phyloP scores from a whole-genome alignment of 2,329 filamentous ascomycete genomes.

The Chaetomium olivaceum region DNA sequence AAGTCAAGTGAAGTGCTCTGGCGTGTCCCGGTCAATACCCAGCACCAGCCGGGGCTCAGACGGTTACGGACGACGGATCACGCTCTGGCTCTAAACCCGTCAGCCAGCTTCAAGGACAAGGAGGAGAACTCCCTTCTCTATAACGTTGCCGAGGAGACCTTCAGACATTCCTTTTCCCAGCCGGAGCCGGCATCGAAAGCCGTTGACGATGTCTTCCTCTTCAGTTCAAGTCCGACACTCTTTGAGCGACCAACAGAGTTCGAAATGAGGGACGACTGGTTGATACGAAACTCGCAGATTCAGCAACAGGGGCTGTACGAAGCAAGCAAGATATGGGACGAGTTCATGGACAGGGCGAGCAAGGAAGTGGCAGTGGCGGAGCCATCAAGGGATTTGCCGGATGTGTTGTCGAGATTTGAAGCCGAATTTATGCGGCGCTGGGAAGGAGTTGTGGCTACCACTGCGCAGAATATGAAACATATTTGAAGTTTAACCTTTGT shows the following conservation, averaged over 20 bases:
- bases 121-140: background rate
- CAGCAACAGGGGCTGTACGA: conserved; percentile 27
- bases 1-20: background rate
- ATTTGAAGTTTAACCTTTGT: background rate
- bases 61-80: conserved; percentile 4
- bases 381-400: conserved; percentile 14
- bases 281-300: conserved; percentile 17
- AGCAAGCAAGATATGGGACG: conserved; percentile 29
- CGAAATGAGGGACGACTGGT: conserved; percentile 1
- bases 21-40: background rate
- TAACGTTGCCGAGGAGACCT: background rate
- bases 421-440: conserved; percentile 21
- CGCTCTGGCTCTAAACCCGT: too few relatives aligned
- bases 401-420: conserved; percentile 20
- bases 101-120: background rate
- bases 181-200: background rate
- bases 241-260: background rate
- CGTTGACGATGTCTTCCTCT: background rate
- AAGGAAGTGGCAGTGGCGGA: conserved; percentile 16
- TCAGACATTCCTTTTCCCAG: background rate
- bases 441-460: conserved; percentile 16
- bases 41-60: background rate
- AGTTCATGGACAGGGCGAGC: conserved; percentile 24
- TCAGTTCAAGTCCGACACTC: conserved; percentile 13
- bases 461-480: conserved; percentile 25